Conservation (phyloP, 2,329 filamentous ascomycete genomes). For the Aspergillus brasiliensis region DNA sequence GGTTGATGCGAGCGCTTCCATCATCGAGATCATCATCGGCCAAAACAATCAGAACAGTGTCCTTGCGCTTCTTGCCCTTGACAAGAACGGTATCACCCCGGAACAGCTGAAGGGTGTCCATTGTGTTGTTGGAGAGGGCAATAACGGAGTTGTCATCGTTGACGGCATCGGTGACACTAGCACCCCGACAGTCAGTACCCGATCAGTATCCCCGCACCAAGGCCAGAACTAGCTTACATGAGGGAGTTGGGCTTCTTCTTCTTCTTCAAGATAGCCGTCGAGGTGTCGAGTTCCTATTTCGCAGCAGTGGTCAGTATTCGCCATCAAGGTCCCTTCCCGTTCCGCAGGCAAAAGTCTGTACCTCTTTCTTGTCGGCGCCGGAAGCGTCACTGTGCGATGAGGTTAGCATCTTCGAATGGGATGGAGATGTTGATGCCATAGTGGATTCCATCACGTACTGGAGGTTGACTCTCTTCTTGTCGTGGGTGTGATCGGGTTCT, state of each 20-base stretch:
- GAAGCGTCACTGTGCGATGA: slow-evolving; percentile 71
- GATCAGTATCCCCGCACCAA: slow-evolving; percentile 9
- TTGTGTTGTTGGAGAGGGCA: slow-evolving; percentile 95
- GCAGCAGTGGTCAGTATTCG: slow-evolving; percentile 21
- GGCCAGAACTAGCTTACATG: slow-evolving; percentile 65
- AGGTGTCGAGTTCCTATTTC: slow-evolving; percentile 77
- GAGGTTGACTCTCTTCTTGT: slow-evolving; percentile 82
- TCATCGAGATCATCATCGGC: slow-evolving; percentile 98
- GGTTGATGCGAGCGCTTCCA: slow-evolving; percentile 94
- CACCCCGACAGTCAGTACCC: slow-evolving; percentile 25
- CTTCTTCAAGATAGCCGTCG: slow-evolving; percentile 98
- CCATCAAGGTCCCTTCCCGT: slow-evolving; percentile 41
- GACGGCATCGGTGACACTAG: slow-evolving; percentile 92
- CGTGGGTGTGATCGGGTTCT: slow-evolving; percentile 62
- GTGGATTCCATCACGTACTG: slow-evolving; percentile 59
- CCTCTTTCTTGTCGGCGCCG: slow-evolving; percentile 81
- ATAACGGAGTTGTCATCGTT: slow-evolving; percentile 99
- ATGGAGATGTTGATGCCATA: slow-evolving; percentile 13
- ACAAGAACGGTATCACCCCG: slow-evolving; percentile 97
- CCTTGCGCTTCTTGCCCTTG: slow-evolving; percentile 99
- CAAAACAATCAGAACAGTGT: slow-evolving; percentile 95
- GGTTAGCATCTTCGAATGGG: slow-evolving; percentile 44
- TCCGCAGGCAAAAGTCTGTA: slow-evolving; percentile 43
- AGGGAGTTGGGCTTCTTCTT: slow-evolving; percentile 99
- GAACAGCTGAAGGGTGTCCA: slow-evolving; percentile 98